Base-by-base conservation (phyloP, 805 yeast species). In the Kodamaea neixiangensis region DNA sequence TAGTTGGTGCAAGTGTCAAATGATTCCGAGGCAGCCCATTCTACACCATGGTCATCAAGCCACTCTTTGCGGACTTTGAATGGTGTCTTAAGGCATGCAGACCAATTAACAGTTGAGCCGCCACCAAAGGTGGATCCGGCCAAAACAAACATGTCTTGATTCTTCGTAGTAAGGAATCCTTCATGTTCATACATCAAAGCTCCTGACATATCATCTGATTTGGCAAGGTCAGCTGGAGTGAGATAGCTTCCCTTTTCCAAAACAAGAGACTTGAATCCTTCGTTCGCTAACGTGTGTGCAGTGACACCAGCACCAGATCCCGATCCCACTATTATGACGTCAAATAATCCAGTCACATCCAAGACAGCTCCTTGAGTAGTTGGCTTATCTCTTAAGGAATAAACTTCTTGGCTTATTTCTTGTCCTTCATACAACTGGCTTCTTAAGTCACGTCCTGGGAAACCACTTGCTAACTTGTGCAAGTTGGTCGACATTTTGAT, bases 61-160 rank as follows among this genome's bases (percentile, higher is more conserved):
- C 82, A 81, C 57, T 79, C 82, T 29, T 71, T 64, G 44, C 85
- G 72, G 3, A 80, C 79, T 47, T 69, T 68, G 61, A 73, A 76
- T 0, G 81, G 80, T 0, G 84, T 77, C 40, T 68, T 71, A 48
- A 81, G 57, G 50, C 78, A 69, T 15, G 84, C 83, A 11, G 79
- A 73, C 85, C 85, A 81, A 64, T 81, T 81, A 40, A 81, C 75
- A 10, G 84, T 78, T 7, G 81, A 68, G 7, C 85, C 85, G 7
- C 85, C 85, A 7, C 85, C 85, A 49, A 81, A 76, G 0, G 80
- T 78, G 2, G 82, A 56, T 4, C 84, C 85, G 0, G 84, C 82
- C 44, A 79, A 59, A 3, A 78, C 53, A 10, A 67, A 51, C n/a
- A 71, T 44, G 39, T 71, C 70, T 42, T 68, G 70, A 53, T 71